These are phyloP conservation scores for Magnaporthales sp. DNA, from an alignment of 2,329 filamentous ascomycete species.

Conservation along the genomic window DNA sequence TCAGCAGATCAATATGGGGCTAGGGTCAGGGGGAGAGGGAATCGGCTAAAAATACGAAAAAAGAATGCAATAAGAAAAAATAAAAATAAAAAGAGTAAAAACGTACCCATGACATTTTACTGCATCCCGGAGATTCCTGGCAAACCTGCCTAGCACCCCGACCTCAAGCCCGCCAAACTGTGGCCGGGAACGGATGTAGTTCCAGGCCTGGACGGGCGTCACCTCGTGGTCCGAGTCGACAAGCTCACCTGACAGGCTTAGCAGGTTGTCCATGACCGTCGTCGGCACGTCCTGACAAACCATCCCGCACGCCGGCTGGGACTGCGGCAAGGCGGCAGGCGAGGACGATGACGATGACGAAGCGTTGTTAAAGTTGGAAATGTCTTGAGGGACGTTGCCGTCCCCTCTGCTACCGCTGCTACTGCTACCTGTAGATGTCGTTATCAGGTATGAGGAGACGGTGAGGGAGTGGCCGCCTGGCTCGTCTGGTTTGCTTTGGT, in stretches of 20 bases:
- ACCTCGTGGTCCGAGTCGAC: conserved; percentile 20
- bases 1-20: neutral
- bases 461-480: conserved; percentile 20
- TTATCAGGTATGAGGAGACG: conserved; percentile 13
- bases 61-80: neutral
- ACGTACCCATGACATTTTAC: conserved; percentile 29
- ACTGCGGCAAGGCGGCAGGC: neutral
- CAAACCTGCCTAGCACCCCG: conserved; percentile 17
- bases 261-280: conserved; percentile 14
- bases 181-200: conserved; percentile 21
- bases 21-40: neutral
- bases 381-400: neutral
- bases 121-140: conserved; percentile 17
- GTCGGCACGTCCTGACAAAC: conserved; percentile 10
- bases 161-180: conserved; percentile 21
- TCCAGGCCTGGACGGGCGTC: conserved; percentile 30
- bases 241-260: conserved; percentile 12
- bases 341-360: neutral
- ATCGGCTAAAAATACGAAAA: neutral
- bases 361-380: too few relatives aligned
- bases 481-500: conserved; percentile 15
- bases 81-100: too few relatives aligned
- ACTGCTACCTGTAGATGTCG: neutral
- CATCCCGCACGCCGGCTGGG: neutral
- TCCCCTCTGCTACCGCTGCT: neutral